phyloP scores from a whole-genome alignment of 768 basidiomycete species.

The Xanthoconium stramineum region DNA sequence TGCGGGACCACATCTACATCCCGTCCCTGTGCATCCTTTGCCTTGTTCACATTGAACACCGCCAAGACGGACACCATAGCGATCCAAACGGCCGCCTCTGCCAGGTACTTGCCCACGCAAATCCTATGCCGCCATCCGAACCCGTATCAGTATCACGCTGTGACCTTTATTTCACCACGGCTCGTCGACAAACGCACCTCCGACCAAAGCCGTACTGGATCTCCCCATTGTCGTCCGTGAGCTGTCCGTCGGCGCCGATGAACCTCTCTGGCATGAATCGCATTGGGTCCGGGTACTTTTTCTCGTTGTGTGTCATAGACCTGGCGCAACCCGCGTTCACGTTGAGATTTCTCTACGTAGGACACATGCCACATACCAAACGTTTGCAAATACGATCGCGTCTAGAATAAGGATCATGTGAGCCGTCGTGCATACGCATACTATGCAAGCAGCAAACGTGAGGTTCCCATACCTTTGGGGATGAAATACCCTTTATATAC shows the following conservation, averaged over 20 bases:
- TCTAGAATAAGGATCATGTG: background rate
- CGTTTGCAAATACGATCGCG: constrained; percentile 24
- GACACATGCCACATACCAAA: constrained; percentile 10
- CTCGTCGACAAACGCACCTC: constrained; percentile 4
- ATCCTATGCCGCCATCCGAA: too few relatives aligned
- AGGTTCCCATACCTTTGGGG: constrained; percentile 15
- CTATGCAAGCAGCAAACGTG: too few relatives aligned
- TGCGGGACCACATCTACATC: constrained; percentile 24
- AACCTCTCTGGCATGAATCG: constrained; percentile 23
- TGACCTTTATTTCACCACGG: background rate
- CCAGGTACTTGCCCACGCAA: constrained; percentile 27
- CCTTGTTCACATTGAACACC: constrained; percentile 28
- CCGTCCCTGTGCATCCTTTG: constrained; percentile 30
- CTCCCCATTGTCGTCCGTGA: constrained; percentile 19
- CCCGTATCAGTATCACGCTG: too few relatives aligned
- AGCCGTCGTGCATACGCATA: background rate
- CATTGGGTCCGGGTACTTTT: constrained; percentile 22
- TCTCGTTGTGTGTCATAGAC: constrained; percentile 27
- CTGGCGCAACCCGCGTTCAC: constrained; percentile 4
- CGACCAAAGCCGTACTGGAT: constrained; percentile 25
- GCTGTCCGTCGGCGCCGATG: constrained; percentile 12
- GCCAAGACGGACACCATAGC: constrained; percentile 26
- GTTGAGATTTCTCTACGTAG: background rate
- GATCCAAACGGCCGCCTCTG: constrained; percentile 25
- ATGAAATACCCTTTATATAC: constrained; percentile 18